A percentile compares a stretch with the other conserved stretches of the same genome.
Conservation (phyloP, 805 yeast genomes). For the Saccharomycopsis malanga region DNA sequence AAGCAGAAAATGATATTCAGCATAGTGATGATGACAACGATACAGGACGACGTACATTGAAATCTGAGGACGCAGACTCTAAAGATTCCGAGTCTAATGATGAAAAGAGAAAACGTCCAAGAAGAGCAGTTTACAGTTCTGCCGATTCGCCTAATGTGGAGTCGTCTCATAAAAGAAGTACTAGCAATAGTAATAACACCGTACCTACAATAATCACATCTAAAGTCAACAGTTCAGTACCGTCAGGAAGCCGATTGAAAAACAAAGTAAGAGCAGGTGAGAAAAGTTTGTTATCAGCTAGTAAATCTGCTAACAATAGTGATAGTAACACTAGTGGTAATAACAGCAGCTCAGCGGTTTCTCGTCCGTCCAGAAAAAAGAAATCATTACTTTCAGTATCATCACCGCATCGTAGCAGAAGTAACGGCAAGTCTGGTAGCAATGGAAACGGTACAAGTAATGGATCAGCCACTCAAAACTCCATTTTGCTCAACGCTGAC, state of each 20-base stretch:
- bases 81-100: too few species aligned
- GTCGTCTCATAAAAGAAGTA: too few species aligned
- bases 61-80: too few species aligned
- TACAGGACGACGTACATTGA: neutral
- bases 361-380: neutral
- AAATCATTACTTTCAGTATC: neutral
- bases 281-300: too few species aligned
- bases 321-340: neutral
- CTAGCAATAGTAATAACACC: neutral
- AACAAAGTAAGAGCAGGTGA: too few species aligned
- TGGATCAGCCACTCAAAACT: slow-evolving; percentile 6
- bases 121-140: too few species aligned
- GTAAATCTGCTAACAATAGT: neutral
- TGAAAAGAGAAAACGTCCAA: neutral
- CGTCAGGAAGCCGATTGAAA: too few species aligned
- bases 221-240: neutral
- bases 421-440: neutral
- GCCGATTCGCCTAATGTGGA: too few species aligned
- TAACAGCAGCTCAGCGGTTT: neutral
- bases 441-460: slow-evolving; percentile 5
- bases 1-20: neutral
- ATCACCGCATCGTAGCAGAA: neutral
- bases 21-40: neutral
- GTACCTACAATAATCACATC: neutral
- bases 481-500: slow-evolving; percentile 26